These are phyloP conservation scores for Novymonas esmeraldas DNA, from an alignment of 208 protist species.

Conservation along the genomic window DNA sequence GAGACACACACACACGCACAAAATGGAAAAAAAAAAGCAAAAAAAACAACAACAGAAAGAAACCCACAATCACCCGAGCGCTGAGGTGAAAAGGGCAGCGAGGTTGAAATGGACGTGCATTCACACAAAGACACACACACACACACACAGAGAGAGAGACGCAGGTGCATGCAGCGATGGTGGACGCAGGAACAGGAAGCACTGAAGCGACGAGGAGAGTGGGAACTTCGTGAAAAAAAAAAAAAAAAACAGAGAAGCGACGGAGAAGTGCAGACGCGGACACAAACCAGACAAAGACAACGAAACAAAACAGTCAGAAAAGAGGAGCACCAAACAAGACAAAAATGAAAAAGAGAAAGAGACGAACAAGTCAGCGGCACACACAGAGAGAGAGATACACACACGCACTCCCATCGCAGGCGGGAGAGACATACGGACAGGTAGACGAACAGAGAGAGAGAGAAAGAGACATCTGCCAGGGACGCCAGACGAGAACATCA, in stretches of 20 bases:
- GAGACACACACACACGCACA: constrained; percentile 3
- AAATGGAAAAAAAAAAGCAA: neutral
- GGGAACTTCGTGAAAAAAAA: neutral
- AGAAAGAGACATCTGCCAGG: too few species aligned
- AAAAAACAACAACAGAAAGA: too few species aligned
- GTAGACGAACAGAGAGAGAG: neutral
- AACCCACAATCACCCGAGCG: too few species aligned
- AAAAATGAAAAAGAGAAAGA: neutral
- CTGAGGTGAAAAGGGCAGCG: too few species aligned
- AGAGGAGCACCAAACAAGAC: neutral
- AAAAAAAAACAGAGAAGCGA: neutral
- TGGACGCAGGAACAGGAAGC: neutral
- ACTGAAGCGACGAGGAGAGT: neutral
- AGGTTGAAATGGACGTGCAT: neutral
- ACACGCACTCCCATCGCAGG: too few species aligned
- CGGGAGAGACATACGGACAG: neutral
- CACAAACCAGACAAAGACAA: neutral
- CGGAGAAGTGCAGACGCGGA: neutral
- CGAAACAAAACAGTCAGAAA: neutral
- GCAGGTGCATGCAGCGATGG: neutral
- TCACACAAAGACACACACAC: constrained; percentile 1
- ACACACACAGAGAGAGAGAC: neutral
- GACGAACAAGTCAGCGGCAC: too few species aligned
- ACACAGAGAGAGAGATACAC: too few species aligned
- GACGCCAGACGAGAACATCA: too few species aligned